These are phyloP conservation scores for Neofusicoccum ribis DNA, from an alignment of 2,329 filamentous ascomycete species.

Conservation along the genomic window DNA sequence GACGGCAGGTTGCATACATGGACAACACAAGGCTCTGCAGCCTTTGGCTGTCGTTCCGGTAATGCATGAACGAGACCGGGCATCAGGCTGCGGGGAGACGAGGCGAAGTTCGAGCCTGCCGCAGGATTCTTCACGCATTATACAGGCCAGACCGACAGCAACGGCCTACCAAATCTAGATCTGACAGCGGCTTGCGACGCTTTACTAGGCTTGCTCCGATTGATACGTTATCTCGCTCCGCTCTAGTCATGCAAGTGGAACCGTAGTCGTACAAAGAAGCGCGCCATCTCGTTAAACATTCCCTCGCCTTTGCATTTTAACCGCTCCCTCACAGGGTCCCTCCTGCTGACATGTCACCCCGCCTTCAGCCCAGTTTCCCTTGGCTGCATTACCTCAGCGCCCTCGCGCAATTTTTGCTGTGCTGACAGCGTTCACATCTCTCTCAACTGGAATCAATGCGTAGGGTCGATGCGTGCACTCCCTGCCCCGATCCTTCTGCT, in stretches of 20 bases:
- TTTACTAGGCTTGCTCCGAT: background rate
- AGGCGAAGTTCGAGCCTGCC: background rate
- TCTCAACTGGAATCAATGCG: background rate
- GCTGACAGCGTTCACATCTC: slow-evolving; percentile 25
- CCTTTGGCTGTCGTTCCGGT: background rate
- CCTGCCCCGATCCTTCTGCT: slow-evolving; percentile 5
- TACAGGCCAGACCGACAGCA: background rate
- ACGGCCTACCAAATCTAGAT: slow-evolving; percentile 12
- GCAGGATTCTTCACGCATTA: slow-evolving; percentile 1
- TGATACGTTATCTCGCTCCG: background rate
- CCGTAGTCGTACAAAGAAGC: background rate
- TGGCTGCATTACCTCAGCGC: slow-evolving; percentile 25
- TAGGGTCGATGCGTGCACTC: slow-evolving; percentile 1
- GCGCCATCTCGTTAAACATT: background rate
- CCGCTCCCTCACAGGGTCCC: background rate
- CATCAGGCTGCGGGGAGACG: slow-evolving; percentile 3
- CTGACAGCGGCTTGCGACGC: slow-evolving; percentile 10
- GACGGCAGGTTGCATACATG: slow-evolving; percentile 2
- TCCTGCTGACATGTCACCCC: slow-evolving; percentile 9
- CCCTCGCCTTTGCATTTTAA: background rate
- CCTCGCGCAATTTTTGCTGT: slow-evolving; percentile 23
- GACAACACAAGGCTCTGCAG: background rate
- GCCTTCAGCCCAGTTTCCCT: slow-evolving; percentile 18
- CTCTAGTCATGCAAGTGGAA: background rate
- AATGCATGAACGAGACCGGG: background rate